Evolutionary conservation across 169 alveolate genomes (phyloP).

Genomic region (Ichthyophthirius multifiliis): DNA sequence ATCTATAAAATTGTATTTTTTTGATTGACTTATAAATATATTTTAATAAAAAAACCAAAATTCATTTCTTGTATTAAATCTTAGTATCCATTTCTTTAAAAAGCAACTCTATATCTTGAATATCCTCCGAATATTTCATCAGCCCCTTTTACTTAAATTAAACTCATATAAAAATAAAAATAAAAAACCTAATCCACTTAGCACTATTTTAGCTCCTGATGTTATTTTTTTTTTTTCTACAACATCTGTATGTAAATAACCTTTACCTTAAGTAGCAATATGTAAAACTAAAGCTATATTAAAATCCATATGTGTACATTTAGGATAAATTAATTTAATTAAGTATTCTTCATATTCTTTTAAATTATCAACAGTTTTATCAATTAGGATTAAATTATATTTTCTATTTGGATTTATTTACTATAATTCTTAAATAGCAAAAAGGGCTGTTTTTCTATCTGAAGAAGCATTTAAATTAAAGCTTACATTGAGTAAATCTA

Average conservation of each 20-base stretch:
- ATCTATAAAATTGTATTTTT: constrained; percentile 40
- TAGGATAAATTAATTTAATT: constrained; percentile 60
- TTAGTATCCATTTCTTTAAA: constrained; percentile 71
- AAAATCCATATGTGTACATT: constrained; percentile 85
- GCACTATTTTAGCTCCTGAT: constrained; percentile 68
- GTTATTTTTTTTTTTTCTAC: constrained; percentile 24
- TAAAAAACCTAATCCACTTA: constrained; percentile 75
- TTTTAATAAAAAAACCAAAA: constrained; percentile 16
- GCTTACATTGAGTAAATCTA: constrained; percentile 76
- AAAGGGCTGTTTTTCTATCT: constrained; percentile 73
- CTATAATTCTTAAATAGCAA: constrained; percentile 68
- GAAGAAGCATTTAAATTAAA: constrained; percentile 72
- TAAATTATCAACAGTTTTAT: constrained; percentile 50
- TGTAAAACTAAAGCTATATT: constrained; percentile 82
- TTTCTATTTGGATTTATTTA: constrained; percentile 48
- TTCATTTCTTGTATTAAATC: constrained; percentile 80
- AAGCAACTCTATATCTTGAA: constrained; percentile 82
- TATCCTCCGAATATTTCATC: constrained; percentile 94
- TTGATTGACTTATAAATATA: neutral
- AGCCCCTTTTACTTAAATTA: constrained; percentile 85
- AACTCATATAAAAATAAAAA: neutral
- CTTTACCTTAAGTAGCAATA: constrained; percentile 70
- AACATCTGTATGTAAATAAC: constrained; percentile 49
- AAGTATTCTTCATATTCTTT: constrained; percentile 47
- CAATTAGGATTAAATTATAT: constrained; percentile 60